These are phyloP conservation scores for Erysiphe pulchra DNA, from an alignment of 2,329 filamentous ascomycete genomes.

Conservation along the genomic window DNA sequence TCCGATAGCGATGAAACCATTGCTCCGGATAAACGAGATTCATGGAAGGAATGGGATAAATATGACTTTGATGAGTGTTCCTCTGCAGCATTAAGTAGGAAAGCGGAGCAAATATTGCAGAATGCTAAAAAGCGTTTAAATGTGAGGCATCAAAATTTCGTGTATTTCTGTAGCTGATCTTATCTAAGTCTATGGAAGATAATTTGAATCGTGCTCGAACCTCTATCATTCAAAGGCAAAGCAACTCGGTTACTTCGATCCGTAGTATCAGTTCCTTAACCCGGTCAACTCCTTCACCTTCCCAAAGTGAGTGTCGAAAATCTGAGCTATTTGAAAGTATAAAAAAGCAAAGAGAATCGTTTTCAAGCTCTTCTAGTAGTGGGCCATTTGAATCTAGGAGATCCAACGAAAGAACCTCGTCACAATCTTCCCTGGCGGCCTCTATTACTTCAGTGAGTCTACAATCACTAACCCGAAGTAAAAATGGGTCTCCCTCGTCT, in stretches of 20 bases:
- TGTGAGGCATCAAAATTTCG: conserved; percentile 24
- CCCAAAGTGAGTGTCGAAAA: not conserved
- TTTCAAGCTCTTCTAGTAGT: not conserved
- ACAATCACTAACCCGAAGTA: too few relatives aligned
- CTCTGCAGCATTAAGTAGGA: conserved; percentile 49
- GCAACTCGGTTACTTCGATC: conserved; percentile 19
- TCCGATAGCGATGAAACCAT: conserved; percentile 13
- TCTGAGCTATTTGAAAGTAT: too few relatives aligned
- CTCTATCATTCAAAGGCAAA: conserved; percentile 29
- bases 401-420: too few relatives aligned
- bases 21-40: conserved; percentile 8
- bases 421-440: too few relatives aligned
- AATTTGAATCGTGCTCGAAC: conserved; percentile 60
- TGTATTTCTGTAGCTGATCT: not conserved
- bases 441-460: too few relatives aligned
- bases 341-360: not conserved
- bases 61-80: conserved; percentile 36
- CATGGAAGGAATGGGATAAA: conserved; percentile 12
- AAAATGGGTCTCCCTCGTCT: too few relatives aligned
- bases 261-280: conserved; percentile 15
- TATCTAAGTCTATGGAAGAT: conserved; percentile 62
- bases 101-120: conserved; percentile 72
- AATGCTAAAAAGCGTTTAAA: conserved; percentile 78
- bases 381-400: not conserved
- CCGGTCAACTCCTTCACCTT: conserved; percentile 12